Evolutionary conservation across 345 rosid genomes (phyloP).

Genomic region (Heritiera fomes): DNA sequence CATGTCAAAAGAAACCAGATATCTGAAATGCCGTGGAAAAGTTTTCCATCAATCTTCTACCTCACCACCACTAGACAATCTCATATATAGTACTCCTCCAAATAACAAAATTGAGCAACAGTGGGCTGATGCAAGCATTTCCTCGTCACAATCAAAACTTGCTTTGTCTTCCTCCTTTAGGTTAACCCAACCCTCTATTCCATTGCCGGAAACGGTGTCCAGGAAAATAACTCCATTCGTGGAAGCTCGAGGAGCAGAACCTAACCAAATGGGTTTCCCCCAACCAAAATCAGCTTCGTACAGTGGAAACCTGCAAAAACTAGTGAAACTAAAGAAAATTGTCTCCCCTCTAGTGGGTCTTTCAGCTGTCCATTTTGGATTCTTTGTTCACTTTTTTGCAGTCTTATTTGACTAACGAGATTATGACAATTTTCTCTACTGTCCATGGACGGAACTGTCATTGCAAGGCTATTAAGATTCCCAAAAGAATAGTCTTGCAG

Average conservation of each 20-base stretch:
- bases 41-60: not conserved
- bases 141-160: not conserved
- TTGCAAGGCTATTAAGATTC: not conserved
- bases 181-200: conserved; percentile 13
- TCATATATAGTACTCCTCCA: no score
- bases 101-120: no score
- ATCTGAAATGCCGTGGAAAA: not conserved
- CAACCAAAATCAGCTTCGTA: conserved; percentile 21
- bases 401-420: not conserved
- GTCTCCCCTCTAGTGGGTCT: not conserved
- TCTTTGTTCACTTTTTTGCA: not conserved
- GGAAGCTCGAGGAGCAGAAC: not conserved
- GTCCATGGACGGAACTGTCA: not conserved
- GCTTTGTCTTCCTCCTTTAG: conserved; percentile 7
- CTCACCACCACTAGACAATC: no score
- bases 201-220: not conserved
- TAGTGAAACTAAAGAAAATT: not conserved
- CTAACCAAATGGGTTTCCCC: conserved; percentile 1
- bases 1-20: not conserved
- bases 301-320: not conserved
- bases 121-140: no score
- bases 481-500: not conserved
- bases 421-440: not conserved
- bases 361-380: no score
- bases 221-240: not conserved